Evolutionary conservation across 768 basidiomycete species (phyloP), one percentile per base, ranked within the genome.

Genomic region (Exidia glandulosa): DNA sequence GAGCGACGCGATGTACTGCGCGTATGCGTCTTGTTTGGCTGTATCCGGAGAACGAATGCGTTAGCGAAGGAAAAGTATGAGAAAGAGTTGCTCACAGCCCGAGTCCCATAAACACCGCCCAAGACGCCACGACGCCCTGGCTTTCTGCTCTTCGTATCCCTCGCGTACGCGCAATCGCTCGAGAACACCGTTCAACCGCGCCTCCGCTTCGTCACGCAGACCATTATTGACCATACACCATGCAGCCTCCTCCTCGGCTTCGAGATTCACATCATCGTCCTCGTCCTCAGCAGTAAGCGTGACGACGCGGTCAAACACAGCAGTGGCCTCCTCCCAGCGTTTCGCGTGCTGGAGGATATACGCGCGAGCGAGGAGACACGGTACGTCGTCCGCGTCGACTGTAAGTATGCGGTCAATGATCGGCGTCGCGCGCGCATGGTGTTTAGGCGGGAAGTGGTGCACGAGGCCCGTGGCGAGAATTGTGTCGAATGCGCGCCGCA

Each of bases 391-490:
- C 0, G 88, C 82, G 37, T 86, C 82, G 33, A 77, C 72, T 2
- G 73, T 65, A 0, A 98, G 79, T 16, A 95, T 78, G 3, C 85
- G 82, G 32, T 88, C 82, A 25, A 97, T 76, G 10, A 96, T 77
- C 19, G 79, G 74, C 29, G 86, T 74, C 1, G 96, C 95, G 57
- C 86, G 83, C 12, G 75, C 65, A 68, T 98, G 95, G 65, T 97
- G 87, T 66, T 94, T 94, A 0, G 95, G 95, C 31, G 94, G 85
- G 70, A 83, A 90, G 56, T 88, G 77, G 66, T 96, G 87, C 3
- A 92, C 88, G 16, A 96, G 78, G 3, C 90, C 83, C 0, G 83
- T 86, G 2, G 84, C 87, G 13, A 95, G 77, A 3, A 78, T 76
- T 12, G 84, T 78, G 61, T 92, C 84, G 67, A 96, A 82, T 2